Conservation (phyloP, 1,284 basidiomycete species). For the Caloboletus firmus region DNA sequence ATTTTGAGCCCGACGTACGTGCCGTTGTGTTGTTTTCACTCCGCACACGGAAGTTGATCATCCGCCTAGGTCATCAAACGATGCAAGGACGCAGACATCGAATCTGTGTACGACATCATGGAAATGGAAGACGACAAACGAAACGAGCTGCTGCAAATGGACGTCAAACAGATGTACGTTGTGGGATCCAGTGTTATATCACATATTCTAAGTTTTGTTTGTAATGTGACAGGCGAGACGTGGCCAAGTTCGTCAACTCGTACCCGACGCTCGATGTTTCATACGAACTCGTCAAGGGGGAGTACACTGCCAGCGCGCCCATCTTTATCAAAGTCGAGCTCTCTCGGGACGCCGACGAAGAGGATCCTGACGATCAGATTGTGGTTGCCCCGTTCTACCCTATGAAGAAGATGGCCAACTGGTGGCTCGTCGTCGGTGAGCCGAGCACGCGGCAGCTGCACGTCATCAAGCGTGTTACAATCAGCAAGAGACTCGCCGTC, state of each 20-base stretch:
- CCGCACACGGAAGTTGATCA: conserved; percentile 4
- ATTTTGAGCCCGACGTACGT: conserved; percentile 82
- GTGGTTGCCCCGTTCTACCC: conserved; percentile 95
- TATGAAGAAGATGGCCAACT: conserved; percentile 86
- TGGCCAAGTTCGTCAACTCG: conserved; percentile 92
- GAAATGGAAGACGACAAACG: conserved; percentile 93
- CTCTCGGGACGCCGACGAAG: conserved; percentile 82
- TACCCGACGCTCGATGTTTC: conserved; percentile 92
- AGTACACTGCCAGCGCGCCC: conserved; percentile 81
- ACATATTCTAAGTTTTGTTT: conserved; percentile 19
- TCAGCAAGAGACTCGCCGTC: conserved; percentile 73
- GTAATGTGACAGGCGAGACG: conserved; percentile 61
- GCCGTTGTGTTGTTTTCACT: neutral
- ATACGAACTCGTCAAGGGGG: conserved; percentile 78
- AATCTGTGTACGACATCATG: conserved; percentile 94
- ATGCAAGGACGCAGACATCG: conserved; percentile 78
- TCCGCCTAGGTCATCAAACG: conserved; percentile 68
- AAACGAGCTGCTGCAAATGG: conserved; percentile 83
- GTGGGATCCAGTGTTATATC: neutral
- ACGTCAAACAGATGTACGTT: conserved; percentile 79
- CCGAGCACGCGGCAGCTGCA: conserved; percentile 72
- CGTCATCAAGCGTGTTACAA: conserved; percentile 94
- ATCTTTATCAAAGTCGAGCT: conserved; percentile 82
- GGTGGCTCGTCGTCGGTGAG: conserved; percentile 97
- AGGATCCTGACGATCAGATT: conserved; percentile 76